A percentile compares a stretch with the other conserved stretches of the same genome.
Evolutionary conservation across 2,329 filamentous ascomycete genomes (phyloP).

Genomic region (Elsinoe arachidis): DNA sequence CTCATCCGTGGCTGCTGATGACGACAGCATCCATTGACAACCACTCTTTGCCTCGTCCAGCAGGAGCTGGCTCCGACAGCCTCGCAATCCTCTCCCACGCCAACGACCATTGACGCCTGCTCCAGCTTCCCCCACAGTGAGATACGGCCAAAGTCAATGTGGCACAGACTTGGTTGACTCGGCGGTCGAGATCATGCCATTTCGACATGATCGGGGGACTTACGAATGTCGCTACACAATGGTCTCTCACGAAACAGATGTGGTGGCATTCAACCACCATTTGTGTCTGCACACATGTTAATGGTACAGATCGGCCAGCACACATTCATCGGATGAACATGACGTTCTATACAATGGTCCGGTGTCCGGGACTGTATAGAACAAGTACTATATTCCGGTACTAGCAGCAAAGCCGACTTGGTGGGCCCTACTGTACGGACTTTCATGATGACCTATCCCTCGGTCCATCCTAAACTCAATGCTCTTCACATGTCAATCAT

Average conservation of each 20-base stretch:
- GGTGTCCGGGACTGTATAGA: background rate
- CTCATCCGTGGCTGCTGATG: background rate
- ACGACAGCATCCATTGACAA: background rate
- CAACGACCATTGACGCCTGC: background rate
- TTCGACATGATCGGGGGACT: background rate
- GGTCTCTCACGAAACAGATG: too few relatives aligned
- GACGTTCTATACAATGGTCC: background rate
- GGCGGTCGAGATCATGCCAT: background rate
- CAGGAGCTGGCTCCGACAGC: background rate
- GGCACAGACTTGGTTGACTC: constrained; percentile 1
- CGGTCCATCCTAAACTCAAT: background rate
- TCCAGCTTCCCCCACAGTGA: background rate
- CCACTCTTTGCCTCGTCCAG: background rate
- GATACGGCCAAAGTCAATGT: background rate
- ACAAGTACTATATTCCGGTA: background rate
- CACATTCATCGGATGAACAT: too few relatives aligned
- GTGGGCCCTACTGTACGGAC: background rate
- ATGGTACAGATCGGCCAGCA: too few relatives aligned
- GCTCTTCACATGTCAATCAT: constrained; percentile 7
- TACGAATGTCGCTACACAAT: too few relatives aligned
- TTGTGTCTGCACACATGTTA: too few relatives aligned
- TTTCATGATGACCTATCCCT: constrained; percentile 7
- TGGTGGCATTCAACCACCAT: too few relatives aligned
- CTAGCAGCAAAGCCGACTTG: background rate
- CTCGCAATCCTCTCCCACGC: background rate